phyloP scores from a whole-genome alignment of 805 yeast species.

The Lipomyces starkeyi region DNA sequence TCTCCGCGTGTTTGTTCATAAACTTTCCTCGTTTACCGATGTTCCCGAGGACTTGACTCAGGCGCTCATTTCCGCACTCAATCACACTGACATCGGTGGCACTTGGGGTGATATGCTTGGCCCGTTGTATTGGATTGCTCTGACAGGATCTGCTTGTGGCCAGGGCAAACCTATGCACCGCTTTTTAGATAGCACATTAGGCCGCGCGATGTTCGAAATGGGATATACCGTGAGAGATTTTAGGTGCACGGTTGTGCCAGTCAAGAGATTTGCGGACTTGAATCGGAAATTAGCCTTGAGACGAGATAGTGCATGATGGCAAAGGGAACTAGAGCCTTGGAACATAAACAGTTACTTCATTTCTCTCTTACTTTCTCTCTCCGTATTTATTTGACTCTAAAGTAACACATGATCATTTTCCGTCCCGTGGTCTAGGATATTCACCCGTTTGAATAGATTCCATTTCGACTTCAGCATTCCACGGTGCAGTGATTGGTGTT shows the following conservation, averaged over 20 bases:
- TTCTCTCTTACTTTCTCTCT: neutral
- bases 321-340: neutral
- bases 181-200: neutral
- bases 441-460: no score
- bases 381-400: neutral
- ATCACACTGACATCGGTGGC: neutral
- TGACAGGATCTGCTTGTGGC: slow-evolving; percentile 1
- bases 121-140: neutral
- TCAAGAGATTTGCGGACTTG: slow-evolving; percentile 1
- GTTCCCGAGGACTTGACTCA: neutral
- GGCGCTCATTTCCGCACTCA: neutral
- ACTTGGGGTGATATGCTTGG: neutral
- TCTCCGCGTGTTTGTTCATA: neutral
- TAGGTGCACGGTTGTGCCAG: neutral
- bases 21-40: neutral
- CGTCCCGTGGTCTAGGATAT: no score
- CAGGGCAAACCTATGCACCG: slow-evolving; percentile 1
- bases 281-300: neutral
- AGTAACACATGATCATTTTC: no score
- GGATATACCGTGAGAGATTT: slow-evolving; percentile 2
- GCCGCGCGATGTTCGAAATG: slow-evolving; percentile 1
- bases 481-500: no score
- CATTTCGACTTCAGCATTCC: no score
- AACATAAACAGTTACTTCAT: neutral
- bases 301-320: neutral